Evolutionary conservation across 2,329 filamentous ascomycete genomes (phyloP).

Genomic region (Coccinonectria pachysandricola): DNA sequence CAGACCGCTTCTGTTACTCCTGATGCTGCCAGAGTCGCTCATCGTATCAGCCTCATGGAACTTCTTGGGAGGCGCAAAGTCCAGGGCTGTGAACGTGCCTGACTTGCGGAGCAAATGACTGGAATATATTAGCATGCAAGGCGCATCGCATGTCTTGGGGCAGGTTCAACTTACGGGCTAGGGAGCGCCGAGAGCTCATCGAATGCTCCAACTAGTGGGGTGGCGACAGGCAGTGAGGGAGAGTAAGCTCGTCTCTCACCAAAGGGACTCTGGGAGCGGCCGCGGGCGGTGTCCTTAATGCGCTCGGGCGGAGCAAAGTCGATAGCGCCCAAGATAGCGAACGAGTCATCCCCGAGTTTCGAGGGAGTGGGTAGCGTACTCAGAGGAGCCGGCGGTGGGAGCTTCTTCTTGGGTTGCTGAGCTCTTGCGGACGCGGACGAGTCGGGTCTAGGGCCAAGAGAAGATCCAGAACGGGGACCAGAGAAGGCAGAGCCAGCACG

Average conservation of each 20-base stretch:
- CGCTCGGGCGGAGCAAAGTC: constrained; percentile 78
- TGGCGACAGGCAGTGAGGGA: constrained; percentile 60
- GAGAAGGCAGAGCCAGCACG: constrained; percentile 38
- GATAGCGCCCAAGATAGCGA: constrained; percentile 55
- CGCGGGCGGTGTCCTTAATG: constrained; percentile 57
- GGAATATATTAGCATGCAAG: no score
- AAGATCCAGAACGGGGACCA: no score
- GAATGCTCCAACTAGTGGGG: constrained; percentile 72
- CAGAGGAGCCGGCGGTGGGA: constrained; percentile 64
- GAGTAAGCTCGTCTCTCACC: constrained; percentile 63
- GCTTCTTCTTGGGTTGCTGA: constrained; percentile 32
- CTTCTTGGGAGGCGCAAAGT: constrained; percentile 70
- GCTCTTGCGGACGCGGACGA: constrained; percentile 50
- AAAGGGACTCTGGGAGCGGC: constrained; percentile 54
- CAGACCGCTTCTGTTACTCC: constrained; percentile 60
- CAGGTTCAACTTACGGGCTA: constrained; percentile 86
- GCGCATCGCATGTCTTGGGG: not conserved
- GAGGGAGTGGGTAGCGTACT: constrained; percentile 74
- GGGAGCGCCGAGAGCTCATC: constrained; percentile 80
- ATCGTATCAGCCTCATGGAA: constrained; percentile 53
- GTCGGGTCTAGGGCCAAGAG: constrained; percentile 46
- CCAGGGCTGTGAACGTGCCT: constrained; percentile 64
- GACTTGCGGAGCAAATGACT: constrained; percentile 69
- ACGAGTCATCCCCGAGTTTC: constrained; percentile 71
- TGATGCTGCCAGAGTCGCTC: constrained; percentile 58